phyloP scores from a whole-genome alignment of 208 protist species.

The Leishmania amazonensis region DNA sequence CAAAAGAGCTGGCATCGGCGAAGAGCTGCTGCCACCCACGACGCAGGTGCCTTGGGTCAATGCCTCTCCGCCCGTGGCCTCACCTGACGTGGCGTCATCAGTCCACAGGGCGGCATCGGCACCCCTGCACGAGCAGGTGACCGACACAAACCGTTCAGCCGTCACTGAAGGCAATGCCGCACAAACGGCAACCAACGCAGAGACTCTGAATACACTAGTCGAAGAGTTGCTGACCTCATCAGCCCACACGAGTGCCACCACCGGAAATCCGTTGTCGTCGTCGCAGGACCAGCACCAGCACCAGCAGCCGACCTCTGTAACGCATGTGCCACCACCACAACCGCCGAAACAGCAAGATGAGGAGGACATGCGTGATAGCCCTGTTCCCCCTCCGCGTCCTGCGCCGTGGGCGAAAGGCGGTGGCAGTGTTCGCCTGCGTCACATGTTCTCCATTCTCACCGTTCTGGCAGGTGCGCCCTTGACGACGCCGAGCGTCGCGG shows the following conservation, averaged over 20 bases:
- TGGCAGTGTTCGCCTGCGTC: slow-evolving; percentile 13
- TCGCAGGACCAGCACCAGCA: not conserved
- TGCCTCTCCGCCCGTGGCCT: not conserved
- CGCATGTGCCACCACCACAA: not conserved
- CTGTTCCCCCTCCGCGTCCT: not conserved
- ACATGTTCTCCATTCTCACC: slow-evolving; percentile 30
- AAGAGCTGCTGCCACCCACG: not conserved
- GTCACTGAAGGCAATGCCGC: not conserved
- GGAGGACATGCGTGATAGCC: not conserved
- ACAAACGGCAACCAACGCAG: not conserved
- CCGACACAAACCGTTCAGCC: not conserved
- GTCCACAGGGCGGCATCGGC: not conserved
- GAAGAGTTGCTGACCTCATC: not conserved
- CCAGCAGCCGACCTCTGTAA: not conserved
- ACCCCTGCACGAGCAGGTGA: not conserved
- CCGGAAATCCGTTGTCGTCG: not conserved
- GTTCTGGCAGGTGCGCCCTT: slow-evolving; percentile 15
- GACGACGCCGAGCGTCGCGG: not conserved
- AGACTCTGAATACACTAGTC: not conserved
- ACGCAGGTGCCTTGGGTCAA: not conserved
- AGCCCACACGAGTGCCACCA: not conserved
- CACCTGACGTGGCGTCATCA: not conserved
- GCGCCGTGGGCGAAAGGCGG: slow-evolving; percentile 12
- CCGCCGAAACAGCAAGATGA: not conserved
- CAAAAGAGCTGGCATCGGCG: not conserved